A percentile compares a stretch with the other conserved stretches of the same genome.
phyloP scores from a whole-genome alignment of 345 rosid genomes.

The Lepidium sativum region DNA sequence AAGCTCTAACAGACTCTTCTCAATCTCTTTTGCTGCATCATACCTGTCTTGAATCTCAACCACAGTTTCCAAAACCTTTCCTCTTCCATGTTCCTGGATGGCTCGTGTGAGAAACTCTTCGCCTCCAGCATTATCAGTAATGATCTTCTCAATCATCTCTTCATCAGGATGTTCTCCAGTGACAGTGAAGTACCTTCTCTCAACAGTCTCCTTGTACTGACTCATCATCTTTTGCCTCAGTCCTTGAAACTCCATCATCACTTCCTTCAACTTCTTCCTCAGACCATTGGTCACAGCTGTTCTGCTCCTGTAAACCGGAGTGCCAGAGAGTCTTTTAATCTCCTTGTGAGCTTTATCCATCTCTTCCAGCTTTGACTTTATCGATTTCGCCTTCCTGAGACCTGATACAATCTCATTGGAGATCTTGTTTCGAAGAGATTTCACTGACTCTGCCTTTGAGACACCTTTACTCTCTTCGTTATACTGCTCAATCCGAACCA shows the following conservation, averaged over 20 bases:
- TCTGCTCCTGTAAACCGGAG: slow-evolving; percentile 68
- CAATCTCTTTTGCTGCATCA: slow-evolving; percentile 83
- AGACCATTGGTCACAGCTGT: slow-evolving; percentile 73
- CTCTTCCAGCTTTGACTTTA: slow-evolving; percentile 62
- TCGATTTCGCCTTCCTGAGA: slow-evolving; percentile 51
- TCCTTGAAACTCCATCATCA: slow-evolving; percentile 94
- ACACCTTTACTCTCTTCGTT: slow-evolving; percentile 75
- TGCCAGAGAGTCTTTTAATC: slow-evolving; percentile 78
- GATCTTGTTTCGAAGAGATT: slow-evolving; percentile 56
- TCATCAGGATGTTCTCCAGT: slow-evolving; percentile 84
- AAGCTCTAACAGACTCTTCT: slow-evolving; percentile 86
- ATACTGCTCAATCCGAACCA: slow-evolving; percentile 47
- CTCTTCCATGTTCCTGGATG: slow-evolving; percentile 89
- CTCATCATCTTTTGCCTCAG: slow-evolving; percentile 85
- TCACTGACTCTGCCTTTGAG: slow-evolving; percentile 72
- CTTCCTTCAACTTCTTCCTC: slow-evolving; percentile 70
- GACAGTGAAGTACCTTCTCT: slow-evolving; percentile 83
- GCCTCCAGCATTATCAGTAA: slow-evolving; percentile 53
- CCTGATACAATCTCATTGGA: slow-evolving; percentile 59
- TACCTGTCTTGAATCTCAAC: slow-evolving; percentile 90
- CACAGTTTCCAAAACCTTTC: slow-evolving; percentile 81
- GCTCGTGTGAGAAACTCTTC: slow-evolving; percentile 68
- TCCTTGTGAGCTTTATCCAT: slow-evolving; percentile 79
- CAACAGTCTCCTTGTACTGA: slow-evolving; percentile 83
- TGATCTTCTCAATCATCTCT: slow-evolving; percentile 79